A percentile compares a stretch with the other conserved stretches of the same genome.
These are phyloP conservation scores for Sporisorium exsertum DNA, from an alignment of 1,284 basidiomycete genomes.

Conservation along the genomic window DNA sequence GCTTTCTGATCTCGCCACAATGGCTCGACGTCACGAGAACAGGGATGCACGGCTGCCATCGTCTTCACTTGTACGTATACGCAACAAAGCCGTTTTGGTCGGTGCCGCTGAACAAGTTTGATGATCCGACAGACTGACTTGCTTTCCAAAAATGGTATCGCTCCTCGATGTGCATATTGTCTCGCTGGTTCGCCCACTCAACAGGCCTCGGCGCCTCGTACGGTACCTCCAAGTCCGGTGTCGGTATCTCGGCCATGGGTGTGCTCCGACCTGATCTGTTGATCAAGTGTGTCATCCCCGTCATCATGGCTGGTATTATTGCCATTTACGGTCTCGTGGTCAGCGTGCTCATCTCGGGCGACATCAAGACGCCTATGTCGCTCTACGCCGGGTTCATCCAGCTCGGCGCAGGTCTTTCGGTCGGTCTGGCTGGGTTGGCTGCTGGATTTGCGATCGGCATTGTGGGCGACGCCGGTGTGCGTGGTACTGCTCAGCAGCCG, in stretches of 20 bases:
- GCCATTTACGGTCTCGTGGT: slow-evolving; percentile 77
- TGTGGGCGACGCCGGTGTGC: slow-evolving; percentile 84
- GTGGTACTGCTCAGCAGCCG: slow-evolving; percentile 77
- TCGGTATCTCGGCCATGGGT: slow-evolving; percentile 95
- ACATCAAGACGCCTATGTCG: slow-evolving; percentile 73
- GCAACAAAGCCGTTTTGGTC: no score
- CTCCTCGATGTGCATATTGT: neutral
- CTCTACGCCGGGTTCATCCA: slow-evolving; percentile 89
- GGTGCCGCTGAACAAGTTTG: neutral
- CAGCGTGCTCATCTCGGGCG: slow-evolving; percentile 71
- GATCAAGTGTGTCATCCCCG: slow-evolving; percentile 97
- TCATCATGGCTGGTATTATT: slow-evolving; percentile 99
- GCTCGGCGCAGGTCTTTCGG: slow-evolving; percentile 90
- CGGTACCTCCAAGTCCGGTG: slow-evolving; percentile 96
- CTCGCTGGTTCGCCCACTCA: neutral
- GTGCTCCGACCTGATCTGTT: slow-evolving; percentile 95
- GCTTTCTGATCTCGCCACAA: neutral
- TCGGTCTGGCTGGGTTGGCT: slow-evolving; percentile 91
- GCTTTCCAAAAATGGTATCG: no score
- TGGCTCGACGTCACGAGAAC: neutral
- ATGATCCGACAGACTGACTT: slow-evolving; percentile 9
- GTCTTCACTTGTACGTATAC: slow-evolving; percentile 89
- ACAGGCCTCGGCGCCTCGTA: slow-evolving; percentile 89
- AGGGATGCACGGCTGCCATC: slow-evolving; percentile 96
- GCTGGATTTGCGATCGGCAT: slow-evolving; percentile 97